A percentile compares a stretch with the other conserved stretches of the same genome.
Evolutionary conservation across 2,329 filamentous ascomycete genomes (phyloP).

Genomic region (Clonostachys sp.): DNA sequence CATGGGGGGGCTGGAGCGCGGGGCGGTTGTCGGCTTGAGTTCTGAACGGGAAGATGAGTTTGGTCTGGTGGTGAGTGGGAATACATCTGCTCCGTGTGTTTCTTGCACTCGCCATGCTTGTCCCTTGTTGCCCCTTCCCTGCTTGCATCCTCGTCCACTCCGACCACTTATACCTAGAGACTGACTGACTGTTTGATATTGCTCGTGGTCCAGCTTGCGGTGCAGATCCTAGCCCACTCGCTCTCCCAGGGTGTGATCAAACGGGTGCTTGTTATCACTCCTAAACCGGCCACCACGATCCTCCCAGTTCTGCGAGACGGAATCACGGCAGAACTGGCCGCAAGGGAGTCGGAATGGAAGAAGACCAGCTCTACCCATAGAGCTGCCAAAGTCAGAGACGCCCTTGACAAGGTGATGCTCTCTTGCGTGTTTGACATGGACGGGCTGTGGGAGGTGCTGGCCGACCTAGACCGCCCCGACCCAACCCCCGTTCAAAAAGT

Average conservation of each 20-base stretch:
- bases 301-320: constrained; percentile 34
- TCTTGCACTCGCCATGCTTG: not conserved
- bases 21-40: constrained; percentile 48
- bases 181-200: not conserved
- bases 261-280: constrained; percentile 41
- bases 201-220: constrained; percentile 20
- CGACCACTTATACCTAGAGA: too few relatives aligned
- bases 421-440: constrained; percentile 55
- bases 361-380: not conserved
- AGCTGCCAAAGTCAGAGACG: constrained; percentile 15
- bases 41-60: constrained; percentile 43
- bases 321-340: constrained; percentile 26
- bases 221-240: constrained; percentile 40
- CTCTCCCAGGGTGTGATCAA: constrained; percentile 19
- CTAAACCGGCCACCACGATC: constrained; percentile 33
- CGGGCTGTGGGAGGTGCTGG: constrained; percentile 52
- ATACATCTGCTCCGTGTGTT: not conserved
- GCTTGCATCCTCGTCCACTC: not conserved
- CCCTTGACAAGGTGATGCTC: constrained; percentile 46
- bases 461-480: constrained; percentile 36
- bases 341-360: not conserved
- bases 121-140: not conserved
- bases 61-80: constrained; percentile 35
- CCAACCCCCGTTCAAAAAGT: constrained; percentile 5
- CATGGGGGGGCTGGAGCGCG: constrained; percentile 41